A percentile compares a stretch with the other conserved stretches of the same genome.
Evolutionary conservation across 805 yeast genomes (phyloP).

Genomic region (Torulaspora gathmanii): DNA sequence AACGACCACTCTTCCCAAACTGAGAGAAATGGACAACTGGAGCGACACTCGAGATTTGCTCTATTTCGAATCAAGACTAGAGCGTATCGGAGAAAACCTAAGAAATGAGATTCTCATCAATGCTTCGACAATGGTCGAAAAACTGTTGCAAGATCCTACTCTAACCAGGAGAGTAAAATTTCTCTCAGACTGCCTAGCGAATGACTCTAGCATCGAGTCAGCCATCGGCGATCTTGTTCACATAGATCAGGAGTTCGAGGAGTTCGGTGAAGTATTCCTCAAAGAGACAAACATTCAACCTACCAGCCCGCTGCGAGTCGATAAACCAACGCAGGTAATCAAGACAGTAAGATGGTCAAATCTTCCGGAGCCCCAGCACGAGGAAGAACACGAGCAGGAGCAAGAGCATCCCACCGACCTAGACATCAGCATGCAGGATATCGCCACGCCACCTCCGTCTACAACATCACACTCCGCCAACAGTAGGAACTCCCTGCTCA

Average conservation of each 20-base stretch:
- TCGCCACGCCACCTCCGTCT: conserved; percentile 6
- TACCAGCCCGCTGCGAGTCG: not conserved
- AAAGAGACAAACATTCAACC: not conserved
- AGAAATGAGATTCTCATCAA: conserved; percentile 53
- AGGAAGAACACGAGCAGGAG: not conserved
- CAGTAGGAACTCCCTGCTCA: conserved; percentile 12
- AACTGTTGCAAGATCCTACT: conserved; percentile 34
- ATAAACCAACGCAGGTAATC: not conserved
- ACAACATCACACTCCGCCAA: not conserved
- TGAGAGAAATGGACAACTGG: conserved; percentile 58
- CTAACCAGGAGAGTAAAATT: conserved; percentile 26
- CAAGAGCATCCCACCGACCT: conserved; percentile 15
- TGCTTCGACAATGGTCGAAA: conserved; percentile 54
- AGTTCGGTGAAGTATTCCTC: conserved; percentile 28
- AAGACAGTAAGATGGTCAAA: conserved; percentile 16
- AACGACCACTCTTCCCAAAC: conserved; percentile 41
- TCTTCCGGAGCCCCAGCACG: not conserved
- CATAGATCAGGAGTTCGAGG: conserved; percentile 38
- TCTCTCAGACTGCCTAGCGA: conserved; percentile 21
- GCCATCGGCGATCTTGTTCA: conserved; percentile 32
- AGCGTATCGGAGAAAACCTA: conserved; percentile 43
- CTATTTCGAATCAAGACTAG: conserved; percentile 40
- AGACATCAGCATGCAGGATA: conserved; percentile 27
- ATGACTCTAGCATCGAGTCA: conserved; percentile 20
- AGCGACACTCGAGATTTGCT: conserved; percentile 38